Evolutionary conservation across 1,284 basidiomycete genomes (phyloP).

Genomic region (Psilocybe mexicana): DNA sequence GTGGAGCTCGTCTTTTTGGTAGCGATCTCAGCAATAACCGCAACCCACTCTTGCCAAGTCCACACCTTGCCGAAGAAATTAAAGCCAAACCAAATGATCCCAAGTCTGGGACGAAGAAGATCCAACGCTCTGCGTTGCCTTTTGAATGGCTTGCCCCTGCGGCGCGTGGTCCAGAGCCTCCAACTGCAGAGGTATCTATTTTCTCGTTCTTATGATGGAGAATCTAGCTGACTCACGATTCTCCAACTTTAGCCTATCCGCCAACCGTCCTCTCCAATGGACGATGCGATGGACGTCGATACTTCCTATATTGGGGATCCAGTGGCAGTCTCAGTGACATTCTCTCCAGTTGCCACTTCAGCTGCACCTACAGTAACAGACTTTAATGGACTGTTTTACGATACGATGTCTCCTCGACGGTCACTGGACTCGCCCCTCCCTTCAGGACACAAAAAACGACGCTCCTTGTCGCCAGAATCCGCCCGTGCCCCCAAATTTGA

Average conservation of each 20-base stretch:
- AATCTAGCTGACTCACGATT: background rate
- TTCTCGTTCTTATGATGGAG: conserved; percentile 2
- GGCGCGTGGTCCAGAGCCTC: conserved; percentile 25
- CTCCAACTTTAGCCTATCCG: conserved; percentile 33
- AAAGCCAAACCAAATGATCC: conserved; percentile 36
- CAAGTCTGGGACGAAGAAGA: conserved; percentile 47
- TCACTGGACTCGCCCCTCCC: conserved; percentile 43
- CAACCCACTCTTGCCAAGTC: conserved; percentile 30
- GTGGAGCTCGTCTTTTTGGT: conserved; percentile 65
- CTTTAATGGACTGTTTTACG: conserved; percentile 65
- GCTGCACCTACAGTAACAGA: conserved; percentile 51
- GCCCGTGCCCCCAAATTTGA: conserved; percentile 38
- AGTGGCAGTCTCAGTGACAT: conserved; percentile 30
- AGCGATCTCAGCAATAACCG: conserved; percentile 63
- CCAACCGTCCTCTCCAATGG: conserved; percentile 41
- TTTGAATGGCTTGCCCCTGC: conserved; percentile 55
- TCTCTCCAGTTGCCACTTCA: conserved; percentile 46
- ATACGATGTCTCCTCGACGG: conserved; percentile 50
- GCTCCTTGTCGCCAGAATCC: conserved; percentile 66
- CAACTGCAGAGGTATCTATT: conserved; percentile 24
- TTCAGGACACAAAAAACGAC: conserved; percentile 54
- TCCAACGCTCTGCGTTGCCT: conserved; percentile 61
- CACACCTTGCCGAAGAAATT: conserved; percentile 34
- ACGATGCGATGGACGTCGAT: conserved; percentile 80
- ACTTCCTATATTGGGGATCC: conserved; percentile 43